Percentiles rank a stretch among this genome's conserved stretches.
Conservation (phyloP, 192 early-diverging fungal genomes). For the Backusella parvicylindrica region DNA sequence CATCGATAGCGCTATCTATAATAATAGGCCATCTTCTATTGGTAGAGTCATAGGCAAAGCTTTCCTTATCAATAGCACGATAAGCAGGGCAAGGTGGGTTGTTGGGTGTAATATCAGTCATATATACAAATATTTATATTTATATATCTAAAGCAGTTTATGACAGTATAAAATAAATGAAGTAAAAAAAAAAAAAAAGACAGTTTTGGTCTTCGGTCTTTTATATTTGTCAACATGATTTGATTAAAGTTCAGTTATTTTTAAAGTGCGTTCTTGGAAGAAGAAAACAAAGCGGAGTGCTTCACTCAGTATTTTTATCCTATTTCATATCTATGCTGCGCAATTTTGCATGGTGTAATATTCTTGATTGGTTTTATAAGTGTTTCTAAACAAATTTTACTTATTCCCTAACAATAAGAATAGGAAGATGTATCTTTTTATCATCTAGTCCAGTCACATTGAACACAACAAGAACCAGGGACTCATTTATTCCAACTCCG, state of each 20-base stretch:
- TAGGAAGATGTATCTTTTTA: too few relatives aligned
- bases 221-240: not conserved
- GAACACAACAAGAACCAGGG: not conserved
- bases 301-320: too few relatives aligned
- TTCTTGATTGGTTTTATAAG: not conserved
- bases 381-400: too few relatives aligned
- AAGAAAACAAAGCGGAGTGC: too few relatives aligned
- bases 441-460: not conserved
- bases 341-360: too few relatives aligned
- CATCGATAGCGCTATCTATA: constrained; percentile 74
- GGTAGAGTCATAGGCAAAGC: constrained; percentile 79
- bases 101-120: constrained; percentile 22
- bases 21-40: constrained; percentile 80
- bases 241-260: not conserved
- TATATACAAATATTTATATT: too few relatives aligned
- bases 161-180: not conserved
- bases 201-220: not conserved
- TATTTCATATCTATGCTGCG: too few relatives aligned
- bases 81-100: constrained; percentile 63
- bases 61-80: constrained; percentile 53
- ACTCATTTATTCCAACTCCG: not conserved
- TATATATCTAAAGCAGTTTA: not conserved
- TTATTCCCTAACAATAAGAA: too few relatives aligned
- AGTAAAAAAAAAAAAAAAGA: not conserved
- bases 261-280: not conserved